These are phyloP conservation scores for Stereocaulon alpinum DNA, from an alignment of 495 filamentous ascomycete genomes.

Conservation along the genomic window DNA sequence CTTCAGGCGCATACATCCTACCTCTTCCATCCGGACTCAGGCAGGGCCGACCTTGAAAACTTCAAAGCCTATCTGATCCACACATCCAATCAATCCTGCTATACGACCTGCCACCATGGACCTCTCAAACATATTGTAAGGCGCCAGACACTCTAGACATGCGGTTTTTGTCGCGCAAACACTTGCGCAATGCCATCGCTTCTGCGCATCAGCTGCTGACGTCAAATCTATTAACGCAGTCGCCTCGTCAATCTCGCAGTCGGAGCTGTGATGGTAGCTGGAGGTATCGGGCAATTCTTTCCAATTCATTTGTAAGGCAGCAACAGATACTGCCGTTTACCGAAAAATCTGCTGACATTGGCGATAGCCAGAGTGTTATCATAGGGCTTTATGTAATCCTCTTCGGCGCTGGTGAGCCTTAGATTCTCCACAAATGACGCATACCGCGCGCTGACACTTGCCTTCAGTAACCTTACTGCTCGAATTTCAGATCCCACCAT, in stretches of 20 bases:
- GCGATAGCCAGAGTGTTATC: constrained; percentile 40
- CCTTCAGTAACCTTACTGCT: constrained; percentile 46
- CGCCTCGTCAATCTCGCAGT: constrained; percentile 89
- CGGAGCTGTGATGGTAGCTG: constrained; percentile 78
- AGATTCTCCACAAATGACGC: background rate
- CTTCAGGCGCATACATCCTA: background rate
- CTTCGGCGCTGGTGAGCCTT: constrained; percentile 71
- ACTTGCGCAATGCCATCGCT: constrained; percentile 15
- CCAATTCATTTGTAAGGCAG: constrained; percentile 41
- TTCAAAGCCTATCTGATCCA: background rate
- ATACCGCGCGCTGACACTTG: constrained; percentile 1
- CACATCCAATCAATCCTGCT: background rate
- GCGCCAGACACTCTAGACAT: constrained; percentile 17
- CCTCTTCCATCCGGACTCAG: background rate
- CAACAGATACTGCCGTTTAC: background rate
- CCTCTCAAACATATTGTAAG: constrained; percentile 51
- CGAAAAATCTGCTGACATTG: constrained; percentile 10
- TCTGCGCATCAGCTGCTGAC: constrained; percentile 17
- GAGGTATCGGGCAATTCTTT: constrained; percentile 86
- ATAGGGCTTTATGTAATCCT: constrained; percentile 77
- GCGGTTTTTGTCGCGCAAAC: constrained; percentile 20
- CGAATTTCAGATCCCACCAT: constrained; percentile 92
- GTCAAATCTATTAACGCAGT: constrained; percentile 36
- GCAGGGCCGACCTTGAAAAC: background rate
- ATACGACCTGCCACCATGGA: constrained; percentile 31